Evolutionary conservation across 768 basidiomycete species (phyloP).

Genomic region (Tylopilus felleus): DNA sequence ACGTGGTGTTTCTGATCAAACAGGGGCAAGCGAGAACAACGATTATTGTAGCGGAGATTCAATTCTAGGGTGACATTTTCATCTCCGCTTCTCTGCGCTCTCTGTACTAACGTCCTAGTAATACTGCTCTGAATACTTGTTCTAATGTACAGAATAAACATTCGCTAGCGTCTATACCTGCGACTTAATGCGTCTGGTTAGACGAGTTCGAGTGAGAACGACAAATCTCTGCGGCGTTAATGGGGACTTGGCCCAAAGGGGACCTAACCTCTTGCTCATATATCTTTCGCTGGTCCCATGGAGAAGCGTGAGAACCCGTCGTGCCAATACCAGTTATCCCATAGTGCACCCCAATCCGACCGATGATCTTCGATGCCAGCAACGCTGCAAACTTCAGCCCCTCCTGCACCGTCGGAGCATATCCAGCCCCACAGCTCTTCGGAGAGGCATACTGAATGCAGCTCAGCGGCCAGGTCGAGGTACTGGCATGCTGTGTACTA

Average conservation of each 20-base stretch:
- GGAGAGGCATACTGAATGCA: constrained; percentile 13
- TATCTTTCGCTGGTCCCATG: constrained; percentile 35
- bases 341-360: constrained; percentile 31
- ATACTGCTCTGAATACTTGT: not conserved
- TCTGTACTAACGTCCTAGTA: no score
- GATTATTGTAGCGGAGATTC: constrained; percentile 5
- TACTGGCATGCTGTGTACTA: constrained; percentile 4
- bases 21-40: not conserved
- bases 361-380: constrained; percentile 42
- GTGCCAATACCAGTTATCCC: constrained; percentile 21
- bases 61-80: not conserved
- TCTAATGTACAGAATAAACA: not conserved
- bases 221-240: not conserved
- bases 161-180: not conserved
- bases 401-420: constrained; percentile 42
- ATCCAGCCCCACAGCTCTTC: constrained; percentile 19
- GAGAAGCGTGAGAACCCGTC: constrained; percentile 35
- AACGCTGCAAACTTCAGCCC: constrained; percentile 51
- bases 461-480: constrained; percentile 9
- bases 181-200: constrained; percentile 10
- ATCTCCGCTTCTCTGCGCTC: constrained; percentile 1
- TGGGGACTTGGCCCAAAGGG: not conserved
- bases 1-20: not conserved
- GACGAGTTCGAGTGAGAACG: constrained; percentile 2
- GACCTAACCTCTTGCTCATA: not conserved